These are phyloP conservation scores for Dictyostelium discoideum DNA, from an alignment of 78 protist species.

Conservation along the genomic window DNA sequence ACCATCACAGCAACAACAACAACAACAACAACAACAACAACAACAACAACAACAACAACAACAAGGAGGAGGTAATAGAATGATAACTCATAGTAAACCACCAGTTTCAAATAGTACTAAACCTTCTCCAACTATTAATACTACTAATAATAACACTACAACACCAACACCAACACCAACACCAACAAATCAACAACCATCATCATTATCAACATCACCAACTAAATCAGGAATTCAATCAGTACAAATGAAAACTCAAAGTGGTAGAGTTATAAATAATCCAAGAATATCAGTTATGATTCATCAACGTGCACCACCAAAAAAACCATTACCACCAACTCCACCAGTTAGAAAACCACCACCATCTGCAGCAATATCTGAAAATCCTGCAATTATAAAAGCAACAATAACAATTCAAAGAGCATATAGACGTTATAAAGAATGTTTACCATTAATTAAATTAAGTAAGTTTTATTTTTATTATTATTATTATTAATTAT, in stretches of 20 bases:
- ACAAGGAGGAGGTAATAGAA: neutral
- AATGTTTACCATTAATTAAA: conserved; percentile 56
- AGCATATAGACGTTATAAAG: conserved; percentile 40
- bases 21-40: neutral
- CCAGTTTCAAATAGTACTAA: neutral
- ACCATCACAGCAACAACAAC: neutral
- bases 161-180: neutral
- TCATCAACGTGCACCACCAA: conserved; percentile 56
- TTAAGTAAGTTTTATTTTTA: conserved; percentile 28
- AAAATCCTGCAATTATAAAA: neutral
- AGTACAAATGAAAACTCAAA: conserved; percentile 12
- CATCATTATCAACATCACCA: neutral
- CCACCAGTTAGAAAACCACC: conserved; percentile 14
- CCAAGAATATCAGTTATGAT: conserved; percentile 53
- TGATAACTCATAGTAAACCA: neutral
- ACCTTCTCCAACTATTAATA: neutral
- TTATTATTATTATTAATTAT: neutral
- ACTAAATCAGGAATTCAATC: neutral
- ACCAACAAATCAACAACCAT: neutral
- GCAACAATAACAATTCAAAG: conserved; percentile 53
- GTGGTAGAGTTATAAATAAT: conserved; percentile 1
- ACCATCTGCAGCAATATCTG: neutral
- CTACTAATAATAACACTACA: neutral
- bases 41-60: neutral
- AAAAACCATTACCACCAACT: conserved; percentile 69